Evolutionary conservation across 2,329 filamentous ascomycete species (phyloP).

Genomic region (Botrytis deweyae): DNA sequence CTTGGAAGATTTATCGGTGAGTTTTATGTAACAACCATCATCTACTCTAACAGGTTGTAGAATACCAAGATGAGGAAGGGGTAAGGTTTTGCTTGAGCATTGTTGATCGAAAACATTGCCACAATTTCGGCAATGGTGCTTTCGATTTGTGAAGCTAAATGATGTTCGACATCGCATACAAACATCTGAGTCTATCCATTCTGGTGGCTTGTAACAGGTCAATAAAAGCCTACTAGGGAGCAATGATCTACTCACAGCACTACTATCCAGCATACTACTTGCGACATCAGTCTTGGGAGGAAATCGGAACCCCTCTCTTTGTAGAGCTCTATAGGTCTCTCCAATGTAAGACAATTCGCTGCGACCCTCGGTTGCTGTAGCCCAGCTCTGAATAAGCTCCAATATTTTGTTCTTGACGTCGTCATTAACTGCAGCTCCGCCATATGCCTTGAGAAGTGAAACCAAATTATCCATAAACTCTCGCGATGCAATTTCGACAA

Average conservation of each 20-base stretch:
- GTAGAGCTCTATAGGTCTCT: slow-evolving; percentile 80
- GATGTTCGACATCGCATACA: slow-evolving; percentile 96
- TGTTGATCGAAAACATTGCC: slow-evolving; percentile 96
- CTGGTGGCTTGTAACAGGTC: slow-evolving; percentile 66
- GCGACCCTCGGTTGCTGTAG: slow-evolving; percentile 81
- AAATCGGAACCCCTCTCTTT: slow-evolving; percentile 84
- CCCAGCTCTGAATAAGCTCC: slow-evolving; percentile 92
- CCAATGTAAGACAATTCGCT: slow-evolving; percentile 82
- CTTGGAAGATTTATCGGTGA: slow-evolving; percentile 70
- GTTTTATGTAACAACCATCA: slow-evolving; percentile 88
- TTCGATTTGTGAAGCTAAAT: slow-evolving; percentile 97
- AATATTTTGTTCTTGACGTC: slow-evolving; percentile 89
- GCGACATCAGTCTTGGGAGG: slow-evolving; percentile 82
- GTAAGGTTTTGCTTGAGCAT: slow-evolving; percentile 85
- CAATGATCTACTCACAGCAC: slow-evolving; percentile 63
- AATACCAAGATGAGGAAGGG: slow-evolving; percentile 90
- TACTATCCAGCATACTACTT: slow-evolving; percentile 98
- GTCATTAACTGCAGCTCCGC: slow-evolving; percentile 70
- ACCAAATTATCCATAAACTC: slow-evolving; percentile 98
- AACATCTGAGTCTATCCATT: slow-evolving; percentile 97
- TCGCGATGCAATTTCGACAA: slow-evolving; percentile 89
- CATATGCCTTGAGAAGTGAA: slow-evolving; percentile 81
- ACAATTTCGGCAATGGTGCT: slow-evolving; percentile 97
- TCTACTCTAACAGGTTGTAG: slow-evolving; percentile 89
- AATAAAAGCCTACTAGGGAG: slow-evolving; percentile 5